Evolutionary conservation across 2,329 filamentous ascomycete genomes (phyloP), one percentile per base, ranked within the genome.

Genomic region (Aspergillus quadrilineatus): DNA sequence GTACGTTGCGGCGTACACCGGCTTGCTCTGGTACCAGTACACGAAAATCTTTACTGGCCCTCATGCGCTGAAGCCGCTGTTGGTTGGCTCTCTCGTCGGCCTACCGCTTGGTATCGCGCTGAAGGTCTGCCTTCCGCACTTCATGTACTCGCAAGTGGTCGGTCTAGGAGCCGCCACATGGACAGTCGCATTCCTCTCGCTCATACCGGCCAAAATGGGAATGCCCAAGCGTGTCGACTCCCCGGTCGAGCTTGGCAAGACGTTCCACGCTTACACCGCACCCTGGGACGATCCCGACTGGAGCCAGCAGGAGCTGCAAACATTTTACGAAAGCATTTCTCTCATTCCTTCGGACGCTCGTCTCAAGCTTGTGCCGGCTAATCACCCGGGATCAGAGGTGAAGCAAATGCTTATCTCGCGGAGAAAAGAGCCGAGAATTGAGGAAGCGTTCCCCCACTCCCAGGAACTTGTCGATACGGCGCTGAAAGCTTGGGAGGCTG

Each of bases 11-110:
- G 73, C 79, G 6, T 82, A 82, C 60, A 81, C 77, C 22, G 82
- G 81, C 3, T 65, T 83, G 32, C 71, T 83, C 6, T 79, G 79
- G 66, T 83, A 82, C 56, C 81, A 81, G 63, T 81, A 80, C 67
- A 80, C 73, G 39, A 80, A 78, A 65, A 81, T 82, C 42, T 82
- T 81, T 63, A 76, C 77, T 6, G 81, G 80, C 0, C 75, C 78
- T 1, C 72, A 78, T 53, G 77, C 77, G 1, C 68, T 82, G 43
- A 77, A 77, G 60, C 77, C 79, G 5, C 72, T 84, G 4, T 61
- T 80, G 6, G 61, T 72, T n/a, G 79, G 79, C 10, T 71, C 77
- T 4, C 50, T 75, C 15, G 51, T 81, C 14, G 81, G 80, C 6
- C 67, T 84, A 7, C 66, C 76, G 1, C 55, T 79, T 4, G 81